phyloP scores from a whole-genome alignment of 1,139 yeast species.

The Candida sanyaensis region DNA sequence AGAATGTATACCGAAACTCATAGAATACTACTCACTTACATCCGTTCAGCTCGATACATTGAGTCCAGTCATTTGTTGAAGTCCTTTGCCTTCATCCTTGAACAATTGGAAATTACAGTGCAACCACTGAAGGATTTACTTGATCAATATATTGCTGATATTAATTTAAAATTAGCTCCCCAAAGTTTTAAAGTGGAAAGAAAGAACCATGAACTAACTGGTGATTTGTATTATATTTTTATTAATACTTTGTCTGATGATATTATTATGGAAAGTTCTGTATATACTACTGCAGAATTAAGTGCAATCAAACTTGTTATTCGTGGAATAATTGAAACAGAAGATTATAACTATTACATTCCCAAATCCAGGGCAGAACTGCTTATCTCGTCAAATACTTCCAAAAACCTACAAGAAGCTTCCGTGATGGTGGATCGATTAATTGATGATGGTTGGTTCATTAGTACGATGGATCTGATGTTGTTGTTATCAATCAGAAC shows the following conservation, averaged over 20 bases:
- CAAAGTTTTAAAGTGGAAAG: constrained; percentile 50
- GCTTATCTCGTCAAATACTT: constrained; percentile 22
- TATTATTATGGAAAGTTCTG: constrained; percentile 42
- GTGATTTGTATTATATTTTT: constrained; percentile 37
- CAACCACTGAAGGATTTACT: constrained; percentile 14
- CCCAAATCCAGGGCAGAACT: constrained; percentile 33
- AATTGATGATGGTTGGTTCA: constrained; percentile 57
- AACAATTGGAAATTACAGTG: constrained; percentile 10
- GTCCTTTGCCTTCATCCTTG: constrained; percentile 16
- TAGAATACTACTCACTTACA: constrained; percentile 44
- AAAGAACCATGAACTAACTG: constrained; percentile 36
- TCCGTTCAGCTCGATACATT: constrained; percentile 36
- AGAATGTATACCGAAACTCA: constrained; percentile 31
- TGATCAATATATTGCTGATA: constrained; percentile 31
- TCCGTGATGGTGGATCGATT: constrained; percentile 37
- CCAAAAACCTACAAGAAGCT: constrained; percentile 33
- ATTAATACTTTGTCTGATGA: constrained; percentile 45
- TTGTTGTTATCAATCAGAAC: constrained; percentile 42
- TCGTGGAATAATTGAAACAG: constrained; percentile 43
- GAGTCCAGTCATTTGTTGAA: constrained; percentile 16
- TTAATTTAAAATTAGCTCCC: constrained; percentile 38
- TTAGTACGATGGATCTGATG: constrained; percentile 25
- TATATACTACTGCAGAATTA: constrained; percentile 48
- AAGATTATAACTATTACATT: constrained; percentile 26
- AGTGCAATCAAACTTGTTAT: constrained; percentile 50